Evolutionary conservation across 192 early-diverging fungal genomes (phyloP).

Genomic region (Glomus cerebriforme): DNA sequence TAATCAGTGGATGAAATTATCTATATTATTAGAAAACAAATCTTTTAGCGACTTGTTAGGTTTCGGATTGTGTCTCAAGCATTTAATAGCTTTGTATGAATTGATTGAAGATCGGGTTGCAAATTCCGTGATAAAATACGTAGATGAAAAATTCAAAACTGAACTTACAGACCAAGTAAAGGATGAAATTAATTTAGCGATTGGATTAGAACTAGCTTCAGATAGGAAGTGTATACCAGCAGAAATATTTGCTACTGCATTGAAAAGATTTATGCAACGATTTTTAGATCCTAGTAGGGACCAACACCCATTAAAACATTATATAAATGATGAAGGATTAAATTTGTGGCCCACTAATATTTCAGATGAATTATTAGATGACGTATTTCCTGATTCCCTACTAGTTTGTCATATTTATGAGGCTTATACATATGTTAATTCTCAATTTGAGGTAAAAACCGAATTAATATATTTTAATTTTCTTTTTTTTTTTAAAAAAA

Average conservation of each 20-base stretch:
- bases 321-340: background rate
- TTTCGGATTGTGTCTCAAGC: constrained; percentile 2
- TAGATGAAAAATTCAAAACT: constrained; percentile 25
- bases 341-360: constrained; percentile 1
- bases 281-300: background rate
- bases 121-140: background rate
- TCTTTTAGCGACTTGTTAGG: background rate
- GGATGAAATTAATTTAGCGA: background rate
- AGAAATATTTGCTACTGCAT: constrained; percentile 6
- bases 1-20: constrained; percentile 25
- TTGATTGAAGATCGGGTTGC: constrained; percentile 30
- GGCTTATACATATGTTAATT: background rate
- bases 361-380: background rate
- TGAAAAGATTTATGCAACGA: constrained; percentile 31
- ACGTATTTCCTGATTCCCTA: background rate
- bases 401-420: background rate
- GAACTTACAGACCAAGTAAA: background rate
- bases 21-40: constrained; percentile 4
- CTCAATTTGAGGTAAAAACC: background rate
- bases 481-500: too few species aligned
- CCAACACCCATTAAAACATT: background rate
- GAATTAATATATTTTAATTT: background rate
- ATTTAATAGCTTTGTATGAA: constrained; percentile 34
- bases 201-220: background rate
- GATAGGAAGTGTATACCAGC: background rate